These are phyloP conservation scores for Sporothrix curviconia DNA, from an alignment of 2,329 filamentous ascomycete genomes.

Conservation along the genomic window DNA sequence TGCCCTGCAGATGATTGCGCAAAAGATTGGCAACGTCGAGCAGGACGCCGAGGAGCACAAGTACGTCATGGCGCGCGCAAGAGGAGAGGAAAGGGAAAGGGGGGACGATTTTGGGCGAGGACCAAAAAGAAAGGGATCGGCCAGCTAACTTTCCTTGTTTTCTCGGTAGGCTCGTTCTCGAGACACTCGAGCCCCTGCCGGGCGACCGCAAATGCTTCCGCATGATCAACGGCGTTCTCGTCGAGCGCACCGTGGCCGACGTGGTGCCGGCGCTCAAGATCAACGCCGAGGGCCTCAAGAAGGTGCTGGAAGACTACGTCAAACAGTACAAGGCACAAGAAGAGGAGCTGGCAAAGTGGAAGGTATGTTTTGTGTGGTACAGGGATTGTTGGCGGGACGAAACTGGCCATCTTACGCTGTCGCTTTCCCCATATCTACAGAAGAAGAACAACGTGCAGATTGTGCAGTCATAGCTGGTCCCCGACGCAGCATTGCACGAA, in stretches of 20 bases:
- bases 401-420: no score
- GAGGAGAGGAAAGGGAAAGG: background rate
- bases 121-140: no score
- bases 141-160: no score
- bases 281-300: constrained; percentile 87
- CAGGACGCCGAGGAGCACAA: constrained; percentile 98
- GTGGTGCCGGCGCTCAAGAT: constrained; percentile 86
- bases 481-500: background rate
- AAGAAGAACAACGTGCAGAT: constrained; percentile 88
- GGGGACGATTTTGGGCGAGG: no score
- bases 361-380: no score
- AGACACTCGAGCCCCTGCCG: constrained; percentile 77
- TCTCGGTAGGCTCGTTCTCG: constrained; percentile 73
- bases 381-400: no score
- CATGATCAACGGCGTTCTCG: constrained; percentile 94
- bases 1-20: constrained; percentile 81
- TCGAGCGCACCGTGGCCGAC: constrained; percentile 89
- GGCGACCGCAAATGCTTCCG: constrained; percentile 93
- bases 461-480: constrained; percentile 58
- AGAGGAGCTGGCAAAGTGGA: constrained; percentile 95
- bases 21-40: constrained; percentile 96
- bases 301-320: constrained; percentile 87
- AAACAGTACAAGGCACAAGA: constrained; percentile 97
- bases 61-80: constrained; percentile 48
- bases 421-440: constrained; percentile 39